A percentile compares a stretch with the other conserved stretches of the same genome.
Evolutionary conservation across 371 early-diverging fungal genomes (phyloP).

Genomic region (Mucor plumbeus): DNA sequence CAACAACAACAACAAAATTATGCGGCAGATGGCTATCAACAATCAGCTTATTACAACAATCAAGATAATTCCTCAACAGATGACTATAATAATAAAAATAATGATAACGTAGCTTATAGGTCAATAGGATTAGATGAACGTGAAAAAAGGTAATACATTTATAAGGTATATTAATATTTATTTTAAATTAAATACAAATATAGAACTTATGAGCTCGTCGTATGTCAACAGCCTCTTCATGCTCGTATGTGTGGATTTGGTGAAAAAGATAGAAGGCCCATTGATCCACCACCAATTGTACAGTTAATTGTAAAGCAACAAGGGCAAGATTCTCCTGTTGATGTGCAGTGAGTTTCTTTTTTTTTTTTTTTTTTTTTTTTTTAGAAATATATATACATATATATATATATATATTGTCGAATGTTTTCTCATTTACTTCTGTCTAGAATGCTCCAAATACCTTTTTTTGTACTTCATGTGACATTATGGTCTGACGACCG

Average conservation of each 20-base stretch:
- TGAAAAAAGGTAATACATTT: constrained; percentile 32
- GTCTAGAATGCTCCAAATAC: constrained; percentile 55
- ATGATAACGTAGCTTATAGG: background rate
- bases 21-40: constrained; percentile 2
- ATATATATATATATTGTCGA: background rate
- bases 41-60: background rate
- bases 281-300: constrained; percentile 74
- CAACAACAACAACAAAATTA: background rate
- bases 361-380: background rate
- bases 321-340: constrained; percentile 43
- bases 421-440: background rate
- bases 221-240: constrained; percentile 80
- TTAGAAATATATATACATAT: too few species aligned
- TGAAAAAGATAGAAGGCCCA: constrained; percentile 75
- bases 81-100: background rate
- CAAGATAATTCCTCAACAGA: background rate
- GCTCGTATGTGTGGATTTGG: constrained; percentile 87
- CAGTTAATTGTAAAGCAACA: constrained; percentile 58
- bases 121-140: constrained; percentile 42
- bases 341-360: constrained; percentile 47
- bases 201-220: constrained; percentile 57
- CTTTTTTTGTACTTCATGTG: constrained; percentile 76
- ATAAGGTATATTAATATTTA: background rate
- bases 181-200: background rate
- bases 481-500: constrained; percentile 78